These are phyloP conservation scores for Taiozyma sp. DNA, from an alignment of 1,139 yeast species.

Conservation along the genomic window DNA sequence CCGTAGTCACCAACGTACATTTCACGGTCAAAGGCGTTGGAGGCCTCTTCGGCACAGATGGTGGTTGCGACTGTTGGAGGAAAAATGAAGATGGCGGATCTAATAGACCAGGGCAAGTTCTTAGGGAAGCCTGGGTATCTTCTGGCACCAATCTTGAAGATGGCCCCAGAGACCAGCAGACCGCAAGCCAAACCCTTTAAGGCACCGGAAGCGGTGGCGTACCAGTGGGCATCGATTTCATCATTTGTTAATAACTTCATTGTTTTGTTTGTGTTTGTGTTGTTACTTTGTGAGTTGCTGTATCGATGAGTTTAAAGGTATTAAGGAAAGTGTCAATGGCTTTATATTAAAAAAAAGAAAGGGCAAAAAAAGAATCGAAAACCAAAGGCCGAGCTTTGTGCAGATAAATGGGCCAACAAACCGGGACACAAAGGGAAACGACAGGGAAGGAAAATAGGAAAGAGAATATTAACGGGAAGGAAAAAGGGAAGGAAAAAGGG, in stretches of 20 bases:
- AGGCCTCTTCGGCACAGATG: conserved; percentile 56
- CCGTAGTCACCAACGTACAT: conserved; percentile 36
- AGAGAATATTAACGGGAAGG: too few species aligned
- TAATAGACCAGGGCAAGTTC: conserved; percentile 44
- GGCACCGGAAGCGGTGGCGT: conserved; percentile 56
- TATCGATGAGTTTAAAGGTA: too few species aligned
- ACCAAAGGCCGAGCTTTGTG: background rate
- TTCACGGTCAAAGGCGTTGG: conserved; percentile 47
- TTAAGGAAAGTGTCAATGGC: background rate
- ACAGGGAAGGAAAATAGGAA: too few species aligned
- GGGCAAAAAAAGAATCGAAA: background rate
- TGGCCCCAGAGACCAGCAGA: conserved; percentile 44
- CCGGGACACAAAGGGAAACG: too few species aligned
- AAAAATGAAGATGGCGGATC: conserved; percentile 51
- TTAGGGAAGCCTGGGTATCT: conserved; percentile 38
- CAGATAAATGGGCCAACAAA: too few species aligned
- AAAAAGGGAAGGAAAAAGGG: too few species aligned
- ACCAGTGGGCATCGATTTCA: conserved; percentile 61
- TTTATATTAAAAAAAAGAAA: background rate
- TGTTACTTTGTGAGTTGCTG: background rate
- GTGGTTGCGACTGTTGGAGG: conserved; percentile 58
- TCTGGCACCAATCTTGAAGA: conserved; percentile 39
- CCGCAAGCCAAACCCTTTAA: conserved; percentile 59
- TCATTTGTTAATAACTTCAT: conserved; percentile 70
- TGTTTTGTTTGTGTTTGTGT: background rate